Conservation (phyloP, 2,329 filamentous ascomycete genomes). For the Neonectria neomacrospora region DNA sequence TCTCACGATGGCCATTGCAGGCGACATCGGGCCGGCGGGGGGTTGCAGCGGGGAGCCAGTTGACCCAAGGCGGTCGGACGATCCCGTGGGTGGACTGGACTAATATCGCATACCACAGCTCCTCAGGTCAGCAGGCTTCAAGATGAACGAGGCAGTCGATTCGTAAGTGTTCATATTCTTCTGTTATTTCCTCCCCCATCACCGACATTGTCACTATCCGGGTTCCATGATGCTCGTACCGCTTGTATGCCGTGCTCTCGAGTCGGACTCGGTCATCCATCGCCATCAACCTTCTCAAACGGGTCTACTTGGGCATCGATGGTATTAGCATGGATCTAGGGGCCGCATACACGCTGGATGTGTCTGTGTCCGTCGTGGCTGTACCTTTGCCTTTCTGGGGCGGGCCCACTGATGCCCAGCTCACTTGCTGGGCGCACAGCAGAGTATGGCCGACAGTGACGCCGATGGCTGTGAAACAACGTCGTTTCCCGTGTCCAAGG, state of each 20-base stretch:
- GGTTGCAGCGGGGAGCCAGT: slow-evolving; percentile 36
- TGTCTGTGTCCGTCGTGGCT: slow-evolving; percentile 12
- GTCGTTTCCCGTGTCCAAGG: slow-evolving; percentile 36
- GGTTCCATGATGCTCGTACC: slow-evolving; percentile 1
- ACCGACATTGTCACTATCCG: slow-evolving; percentile 4
- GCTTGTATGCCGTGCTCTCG: slow-evolving; percentile 13
- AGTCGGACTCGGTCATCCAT: slow-evolving; percentile 15
- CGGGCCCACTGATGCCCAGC: slow-evolving; percentile 48
- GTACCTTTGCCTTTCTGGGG: neutral
- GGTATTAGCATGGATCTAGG: slow-evolving; percentile 12
- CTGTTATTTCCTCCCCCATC: slow-evolving; percentile 22
- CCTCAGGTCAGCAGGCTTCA: slow-evolving; percentile 61
- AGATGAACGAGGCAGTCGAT: slow-evolving; percentile 65
- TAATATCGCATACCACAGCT: slow-evolving; percentile 52
- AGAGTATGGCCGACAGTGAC: slow-evolving; percentile 53
- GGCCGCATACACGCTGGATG: slow-evolving; percentile 1
- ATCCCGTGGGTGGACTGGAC: slow-evolving; percentile 30
- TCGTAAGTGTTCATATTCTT: slow-evolving; percentile 59
- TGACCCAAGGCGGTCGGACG: slow-evolving; percentile 29
- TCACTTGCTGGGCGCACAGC: slow-evolving; percentile 44
- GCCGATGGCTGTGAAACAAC: slow-evolving; percentile 51
- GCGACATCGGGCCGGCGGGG: slow-evolving; percentile 25
- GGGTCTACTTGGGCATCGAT: slow-evolving; percentile 3
- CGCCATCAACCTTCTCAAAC: slow-evolving; percentile 5
- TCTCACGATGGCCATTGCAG: slow-evolving; percentile 21